Conservation (phyloP, 805 yeast genomes). For the Yarrowia divulgata region DNA sequence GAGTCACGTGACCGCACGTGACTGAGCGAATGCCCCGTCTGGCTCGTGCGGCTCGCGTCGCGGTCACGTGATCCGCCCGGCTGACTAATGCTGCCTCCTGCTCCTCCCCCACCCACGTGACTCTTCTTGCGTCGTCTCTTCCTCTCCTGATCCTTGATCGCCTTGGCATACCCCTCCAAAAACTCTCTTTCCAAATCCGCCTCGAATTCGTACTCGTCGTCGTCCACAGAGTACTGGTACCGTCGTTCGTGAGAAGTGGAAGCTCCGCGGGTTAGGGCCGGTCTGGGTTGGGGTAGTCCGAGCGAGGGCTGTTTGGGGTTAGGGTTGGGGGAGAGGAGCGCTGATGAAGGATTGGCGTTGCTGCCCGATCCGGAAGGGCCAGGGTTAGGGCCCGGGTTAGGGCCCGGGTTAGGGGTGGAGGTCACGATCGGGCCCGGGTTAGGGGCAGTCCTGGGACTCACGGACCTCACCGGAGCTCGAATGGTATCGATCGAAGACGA, state of each 20-base stretch:
- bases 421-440: neutral
- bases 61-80: conserved; percentile 4
- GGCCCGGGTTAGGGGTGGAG: neutral
- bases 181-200: conserved; percentile 66
- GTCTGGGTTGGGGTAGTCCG: conserved; percentile 4
- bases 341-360: no score
- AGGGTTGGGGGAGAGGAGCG: neutral
- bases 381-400: conserved; percentile 7
- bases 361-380: neutral
- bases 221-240: conserved; percentile 76
- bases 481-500: conserved; percentile 31
- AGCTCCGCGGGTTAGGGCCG: conserved; percentile 13
- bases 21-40: neutral
- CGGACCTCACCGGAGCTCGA: conserved; percentile 1
- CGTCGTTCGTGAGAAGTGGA: conserved; percentile 41
- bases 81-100: neutral
- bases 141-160: conserved; percentile 57
- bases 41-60: neutral
- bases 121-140: conserved; percentile 30
- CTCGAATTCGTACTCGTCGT: conserved; percentile 75
- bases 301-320: neutral
- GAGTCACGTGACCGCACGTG: conserved; percentile 22
- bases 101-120: neutral
- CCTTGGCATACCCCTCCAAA: conserved; percentile 76
- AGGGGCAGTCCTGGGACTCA: neutral